Evolutionary conservation across 352 stramenopile species (phyloP), one percentile per base, ranked within the genome.

Genomic region (Globisporangium rhizosaccharum): DNA sequence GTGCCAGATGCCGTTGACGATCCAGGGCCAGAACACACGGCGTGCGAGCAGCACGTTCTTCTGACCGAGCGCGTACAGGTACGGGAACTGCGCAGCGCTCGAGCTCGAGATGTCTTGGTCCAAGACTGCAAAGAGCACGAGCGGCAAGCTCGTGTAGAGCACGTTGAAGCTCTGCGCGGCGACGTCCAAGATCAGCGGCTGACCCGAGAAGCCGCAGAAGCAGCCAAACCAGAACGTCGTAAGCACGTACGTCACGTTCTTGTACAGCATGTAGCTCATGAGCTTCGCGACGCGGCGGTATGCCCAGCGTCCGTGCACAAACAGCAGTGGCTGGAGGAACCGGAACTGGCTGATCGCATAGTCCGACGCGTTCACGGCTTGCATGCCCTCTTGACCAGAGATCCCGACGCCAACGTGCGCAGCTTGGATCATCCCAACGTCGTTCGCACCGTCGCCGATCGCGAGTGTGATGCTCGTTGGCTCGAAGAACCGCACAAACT

Each of bases 391-490:
- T 59, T 96, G 86, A 0, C 93, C 93, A 25, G 76, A 94, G 53
- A 98, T 97, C 8, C 92, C 93, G 18, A 98, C 87, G 47, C 92
- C 92, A 53, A 98, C 84, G 61, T 97, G 86, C 2, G 87, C 90
- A 15, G 85, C 74, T 65, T 97, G 89, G 42, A 98, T 97, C 95
- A 98, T 98, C 33, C 83, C 88, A 8, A 98, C 95, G 57, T 98
- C 94, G 73, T 98, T 98, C n/a, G 92, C 94, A 52, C 94, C 94
- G 67, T 98, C 94, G n/a, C 94, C 92, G 37, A 98, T 97, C 14
- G 88, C 82, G 9, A 98, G 68, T n/a, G 89, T 97, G 53, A 94
- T 81, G 48, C 76, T 86, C 11, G 88, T 68, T 0, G 72, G 71
- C 26, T 92, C 84, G 25, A 82, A 80, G 18, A 81, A 58, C 42